phyloP scores from a whole-genome alignment of 176 grass and related monocot species.

The Eremochloa ophiuroides region DNA sequence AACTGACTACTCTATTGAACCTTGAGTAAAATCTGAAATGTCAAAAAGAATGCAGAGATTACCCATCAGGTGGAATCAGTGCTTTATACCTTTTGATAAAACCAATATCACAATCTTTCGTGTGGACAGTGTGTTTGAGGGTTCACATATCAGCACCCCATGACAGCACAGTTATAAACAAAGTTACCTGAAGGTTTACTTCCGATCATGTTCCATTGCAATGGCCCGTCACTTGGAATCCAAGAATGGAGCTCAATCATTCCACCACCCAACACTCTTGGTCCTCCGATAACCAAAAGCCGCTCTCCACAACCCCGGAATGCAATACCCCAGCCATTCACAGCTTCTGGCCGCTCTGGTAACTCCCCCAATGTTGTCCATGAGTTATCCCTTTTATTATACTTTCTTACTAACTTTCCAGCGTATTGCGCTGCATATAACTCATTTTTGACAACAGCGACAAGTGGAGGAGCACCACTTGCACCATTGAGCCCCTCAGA shows the following conservation, averaged over 20 bases:
- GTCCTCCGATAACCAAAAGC: conserved; percentile 90
- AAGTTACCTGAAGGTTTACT: conserved; percentile 82
- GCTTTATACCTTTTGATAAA: conserved; percentile 54
- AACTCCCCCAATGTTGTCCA: conserved; percentile 85
- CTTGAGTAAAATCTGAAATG: conserved; percentile 60
- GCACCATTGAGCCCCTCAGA: conserved; percentile 75
- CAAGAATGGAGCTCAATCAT: conserved; percentile 97
- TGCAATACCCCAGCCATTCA: conserved; percentile 97
- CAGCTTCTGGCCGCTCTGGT: conserved; percentile 88
- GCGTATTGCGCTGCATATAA: conserved; percentile 82
- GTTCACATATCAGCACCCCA: conserved; percentile 77
- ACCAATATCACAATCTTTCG: conserved; percentile 60
- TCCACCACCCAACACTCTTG: conserved; percentile 73
- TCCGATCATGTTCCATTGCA: conserved; percentile 90
- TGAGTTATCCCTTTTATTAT: conserved; percentile 69
- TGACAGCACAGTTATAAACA: conserved; percentile 98
- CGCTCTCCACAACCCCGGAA: conserved; percentile 90
- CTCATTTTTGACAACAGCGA: conserved; percentile 87
- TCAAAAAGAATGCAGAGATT: conserved; percentile 52
- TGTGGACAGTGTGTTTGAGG: conserved; percentile 37
- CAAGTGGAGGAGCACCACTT: conserved; percentile 83
- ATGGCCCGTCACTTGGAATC: conserved; percentile 63
- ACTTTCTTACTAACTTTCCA: conserved; percentile 78
- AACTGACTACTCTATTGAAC: conserved; percentile 47
- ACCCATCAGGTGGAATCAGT: conserved; percentile 66